phyloP scores from a whole-genome alignment of 78 protist species.

The Kipferlia bialata region DNA sequence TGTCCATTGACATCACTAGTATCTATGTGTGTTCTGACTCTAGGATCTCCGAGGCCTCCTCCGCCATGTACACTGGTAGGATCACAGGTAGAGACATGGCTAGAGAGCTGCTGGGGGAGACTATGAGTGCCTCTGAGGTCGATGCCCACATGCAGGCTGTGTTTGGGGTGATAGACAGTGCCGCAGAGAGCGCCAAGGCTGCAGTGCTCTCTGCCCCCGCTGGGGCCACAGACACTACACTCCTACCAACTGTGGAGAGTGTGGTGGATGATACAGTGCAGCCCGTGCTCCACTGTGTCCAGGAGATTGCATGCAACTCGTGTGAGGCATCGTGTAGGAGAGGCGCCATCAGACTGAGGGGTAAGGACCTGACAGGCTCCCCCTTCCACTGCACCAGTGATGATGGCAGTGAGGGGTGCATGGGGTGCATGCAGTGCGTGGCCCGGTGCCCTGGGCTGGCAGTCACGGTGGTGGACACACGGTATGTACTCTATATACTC shows the following conservation, averaged over 20 bases:
- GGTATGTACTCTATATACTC: too few relatives aligned
- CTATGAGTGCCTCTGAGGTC: too few relatives aligned
- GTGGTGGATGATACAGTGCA: neutral
- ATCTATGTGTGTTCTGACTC: too few relatives aligned
- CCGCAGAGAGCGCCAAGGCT: neutral
- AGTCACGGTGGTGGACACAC: neutral
- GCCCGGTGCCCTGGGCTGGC: conserved; percentile 2
- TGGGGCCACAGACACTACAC: neutral
- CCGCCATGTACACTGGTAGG: conserved; percentile 7
- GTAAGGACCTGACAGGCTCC: neutral
- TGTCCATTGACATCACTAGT: too few relatives aligned
- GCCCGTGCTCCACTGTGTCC: conserved; percentile 7
- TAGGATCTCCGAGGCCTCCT: conserved; percentile 11
- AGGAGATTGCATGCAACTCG: conserved; percentile 16
- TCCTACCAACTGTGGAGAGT: neutral
- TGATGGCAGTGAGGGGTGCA: neutral
- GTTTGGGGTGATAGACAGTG: neutral
- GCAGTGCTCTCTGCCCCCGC: neutral
- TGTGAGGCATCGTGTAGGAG: neutral
- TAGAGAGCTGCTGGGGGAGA: neutral
- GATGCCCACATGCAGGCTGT: too few relatives aligned
- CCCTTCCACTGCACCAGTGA: neutral
- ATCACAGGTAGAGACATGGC: neutral
- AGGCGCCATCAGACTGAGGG: neutral
- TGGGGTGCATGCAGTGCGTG: conserved; percentile 3